phyloP scores from a whole-genome alignment of 352 stramenopile genomes.

The Globisporangium cederbergense region DNA sequence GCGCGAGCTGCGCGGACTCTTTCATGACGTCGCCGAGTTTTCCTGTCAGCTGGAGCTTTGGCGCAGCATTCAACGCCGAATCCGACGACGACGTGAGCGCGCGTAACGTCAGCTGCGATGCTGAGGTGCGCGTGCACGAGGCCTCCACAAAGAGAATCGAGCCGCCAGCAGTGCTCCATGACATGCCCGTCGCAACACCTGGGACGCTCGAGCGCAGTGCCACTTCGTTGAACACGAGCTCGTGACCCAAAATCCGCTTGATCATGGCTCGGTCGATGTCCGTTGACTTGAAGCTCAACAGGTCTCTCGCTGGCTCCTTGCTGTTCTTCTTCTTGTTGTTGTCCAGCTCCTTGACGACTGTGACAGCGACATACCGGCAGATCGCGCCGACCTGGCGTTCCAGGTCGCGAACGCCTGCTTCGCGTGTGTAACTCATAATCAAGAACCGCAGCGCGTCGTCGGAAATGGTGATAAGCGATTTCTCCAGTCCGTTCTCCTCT shows the following conservation, averaged over 20 bases:
- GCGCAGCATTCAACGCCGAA: slow-evolving; percentile 22
- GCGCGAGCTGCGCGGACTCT: slow-evolving; percentile 79
- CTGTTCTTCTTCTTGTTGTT: slow-evolving; percentile 17
- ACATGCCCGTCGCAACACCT: slow-evolving; percentile 79
- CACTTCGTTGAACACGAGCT: slow-evolving; percentile 75
- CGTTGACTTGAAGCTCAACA: slow-evolving; percentile 32
- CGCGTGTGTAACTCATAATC: slow-evolving; percentile 82
- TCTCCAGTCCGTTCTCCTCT: slow-evolving; percentile 61
- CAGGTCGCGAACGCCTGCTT: slow-evolving; percentile 84
- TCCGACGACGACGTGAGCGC: slow-evolving; percentile 24
- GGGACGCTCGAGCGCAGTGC: slow-evolving; percentile 60
- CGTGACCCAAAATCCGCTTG: slow-evolving; percentile 56
- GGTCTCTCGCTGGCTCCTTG: slow-evolving; percentile 12
- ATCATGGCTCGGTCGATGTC: slow-evolving; percentile 52
- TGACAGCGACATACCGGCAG: slow-evolving; percentile 71
- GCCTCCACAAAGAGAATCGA: slow-evolving; percentile 87
- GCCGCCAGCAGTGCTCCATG: slow-evolving; percentile 73
- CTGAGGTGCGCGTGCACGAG: slow-evolving; percentile 50
- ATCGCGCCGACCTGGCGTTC: slow-evolving; percentile 75
- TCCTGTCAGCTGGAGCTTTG: slow-evolving; percentile 60
- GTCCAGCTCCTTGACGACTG: slow-evolving; percentile 56
- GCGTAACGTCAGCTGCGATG: slow-evolving; percentile 20
- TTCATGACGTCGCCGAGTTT: slow-evolving; percentile 89
- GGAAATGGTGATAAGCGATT: slow-evolving; percentile 41
- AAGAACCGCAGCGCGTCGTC: slow-evolving; percentile 63